Evolutionary conservation across 257 asterid species (phyloP).

Genomic region (Rauvolfia tetraphylla): DNA sequence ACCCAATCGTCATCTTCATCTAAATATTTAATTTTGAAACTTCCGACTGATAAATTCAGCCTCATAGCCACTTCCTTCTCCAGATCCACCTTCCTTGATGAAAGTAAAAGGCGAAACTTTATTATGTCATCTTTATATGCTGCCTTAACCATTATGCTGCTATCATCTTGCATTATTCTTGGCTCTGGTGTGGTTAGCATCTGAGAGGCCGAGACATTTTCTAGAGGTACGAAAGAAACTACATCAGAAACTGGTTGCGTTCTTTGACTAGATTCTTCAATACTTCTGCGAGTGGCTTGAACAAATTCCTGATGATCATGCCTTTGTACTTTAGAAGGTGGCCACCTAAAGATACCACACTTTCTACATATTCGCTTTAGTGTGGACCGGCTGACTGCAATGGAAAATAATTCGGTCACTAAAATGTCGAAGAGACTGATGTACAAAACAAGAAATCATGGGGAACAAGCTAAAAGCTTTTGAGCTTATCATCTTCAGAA

Average conservation of each 20-base stretch:
- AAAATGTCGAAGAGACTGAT: not conserved
- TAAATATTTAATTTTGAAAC: constrained; percentile 9
- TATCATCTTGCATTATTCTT: not conserved
- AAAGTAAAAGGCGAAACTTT: constrained; percentile 8
- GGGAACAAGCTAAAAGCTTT: not conserved
- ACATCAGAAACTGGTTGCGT: not conserved
- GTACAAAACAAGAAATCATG: not conserved
- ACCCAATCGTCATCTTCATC: constrained; percentile 13
- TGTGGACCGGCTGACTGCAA: constrained; percentile 9
- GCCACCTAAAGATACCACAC: not conserved
- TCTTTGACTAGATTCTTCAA: not conserved
- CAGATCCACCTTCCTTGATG: not conserved
- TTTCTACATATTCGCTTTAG: constrained; percentile 11
- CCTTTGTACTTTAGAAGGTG: constrained; percentile 7
- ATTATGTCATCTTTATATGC: constrained; percentile 12
- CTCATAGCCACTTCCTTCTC: constrained; percentile 18
- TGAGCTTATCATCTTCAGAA: not conserved
- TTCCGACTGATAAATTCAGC: constrained; percentile 5
- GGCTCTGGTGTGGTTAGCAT: not conserved
- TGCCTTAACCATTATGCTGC: not conserved
- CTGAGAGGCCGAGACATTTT: not conserved
- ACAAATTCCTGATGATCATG: not conserved
- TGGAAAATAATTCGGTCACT: not conserved
- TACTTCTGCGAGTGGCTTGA: not conserved
- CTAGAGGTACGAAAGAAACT: not conserved